Conservation (phyloP, 257 asterid species). For the Oldenlandia corymbosa region DNA sequence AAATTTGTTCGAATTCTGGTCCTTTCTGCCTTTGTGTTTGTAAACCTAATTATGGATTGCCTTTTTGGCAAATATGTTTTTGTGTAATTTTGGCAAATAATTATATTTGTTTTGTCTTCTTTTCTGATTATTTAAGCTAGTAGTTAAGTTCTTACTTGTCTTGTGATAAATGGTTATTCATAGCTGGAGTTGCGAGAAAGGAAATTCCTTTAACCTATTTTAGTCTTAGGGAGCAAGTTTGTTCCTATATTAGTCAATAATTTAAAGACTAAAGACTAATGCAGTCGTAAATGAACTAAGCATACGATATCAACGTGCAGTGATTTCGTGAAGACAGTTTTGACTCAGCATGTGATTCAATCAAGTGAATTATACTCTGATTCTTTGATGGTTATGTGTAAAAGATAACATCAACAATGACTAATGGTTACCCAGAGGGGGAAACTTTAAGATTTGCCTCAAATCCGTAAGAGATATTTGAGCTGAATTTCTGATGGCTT, state of each 20-base stretch:
- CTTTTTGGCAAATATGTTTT: too few species aligned
- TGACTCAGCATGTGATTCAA: background rate
- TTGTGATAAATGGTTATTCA: background rate
- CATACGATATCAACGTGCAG: background rate
- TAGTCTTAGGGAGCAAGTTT: background rate
- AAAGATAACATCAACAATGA: background rate
- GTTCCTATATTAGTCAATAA: background rate
- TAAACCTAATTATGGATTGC: background rate
- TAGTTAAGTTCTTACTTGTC: background rate
- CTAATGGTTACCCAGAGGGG: background rate
- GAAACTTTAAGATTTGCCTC: background rate
- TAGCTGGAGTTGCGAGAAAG: background rate
- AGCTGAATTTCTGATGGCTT: background rate
- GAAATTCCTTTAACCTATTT: background rate
- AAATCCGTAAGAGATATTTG: background rate
- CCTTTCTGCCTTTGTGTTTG: background rate
- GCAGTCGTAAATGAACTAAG: background rate
- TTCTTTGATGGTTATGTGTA: background rate
- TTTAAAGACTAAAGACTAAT: background rate
- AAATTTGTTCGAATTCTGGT: background rate
- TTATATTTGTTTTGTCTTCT: too few species aligned
- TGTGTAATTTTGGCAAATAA: too few species aligned
- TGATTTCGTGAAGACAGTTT: background rate
- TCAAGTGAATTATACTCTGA: too few species aligned
- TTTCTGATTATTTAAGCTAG: background rate